Base-by-base conservation (phyloP, 2,329 filamentous ascomycete species). In the Penicillium janthinellum region DNA sequence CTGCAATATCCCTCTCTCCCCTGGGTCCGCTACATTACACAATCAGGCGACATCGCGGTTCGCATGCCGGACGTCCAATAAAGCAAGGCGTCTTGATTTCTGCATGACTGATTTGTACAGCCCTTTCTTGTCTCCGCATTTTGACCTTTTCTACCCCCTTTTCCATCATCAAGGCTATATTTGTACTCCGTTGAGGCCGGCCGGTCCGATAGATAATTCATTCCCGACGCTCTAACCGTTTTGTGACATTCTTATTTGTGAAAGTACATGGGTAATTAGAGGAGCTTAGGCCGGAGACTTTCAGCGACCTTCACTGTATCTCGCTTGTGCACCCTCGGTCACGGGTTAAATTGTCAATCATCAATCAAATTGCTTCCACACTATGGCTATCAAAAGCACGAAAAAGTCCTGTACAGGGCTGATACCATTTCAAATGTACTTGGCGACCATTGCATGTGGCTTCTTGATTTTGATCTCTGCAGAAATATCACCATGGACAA, bases 1-100 rank as follows among this genome's bases (percentile, higher is more conserved):
- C 81, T 98, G 65, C 95, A 99, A 95, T 99, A 99, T 75, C 93
- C 93, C 4, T 97, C 93, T 22, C 82, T 98, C 55, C 95, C 95
- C 0, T 99, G 95, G 95, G 95, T 99, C 28, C 87, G 95, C 72
- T 99, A 99, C 79, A 99, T 99, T 73, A 99, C 94, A 65, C 95
- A 98, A 78, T 96, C 92, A 14, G 94, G 94, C 66, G 94, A 98
- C 75, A 98, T 98, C 74, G 92, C 94, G 28, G 93, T 98, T 61
- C 86, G 94, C 70, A 84, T 98, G 77, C 94, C 94, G n/a, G 94
- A 98, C 76, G 90, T 89, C 64, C 89, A 90, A 78, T 92, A 82
- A 84, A 34, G 52, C 28, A 47, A 37, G 71, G 57, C 65, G 67
- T 54, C 58, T 47, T 50, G 25, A 56, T 38, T 48, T 25, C 48